These are phyloP conservation scores for Leptographium radiaticola DNA, from an alignment of 2,329 filamentous ascomycete species.

Conservation along the genomic window DNA sequence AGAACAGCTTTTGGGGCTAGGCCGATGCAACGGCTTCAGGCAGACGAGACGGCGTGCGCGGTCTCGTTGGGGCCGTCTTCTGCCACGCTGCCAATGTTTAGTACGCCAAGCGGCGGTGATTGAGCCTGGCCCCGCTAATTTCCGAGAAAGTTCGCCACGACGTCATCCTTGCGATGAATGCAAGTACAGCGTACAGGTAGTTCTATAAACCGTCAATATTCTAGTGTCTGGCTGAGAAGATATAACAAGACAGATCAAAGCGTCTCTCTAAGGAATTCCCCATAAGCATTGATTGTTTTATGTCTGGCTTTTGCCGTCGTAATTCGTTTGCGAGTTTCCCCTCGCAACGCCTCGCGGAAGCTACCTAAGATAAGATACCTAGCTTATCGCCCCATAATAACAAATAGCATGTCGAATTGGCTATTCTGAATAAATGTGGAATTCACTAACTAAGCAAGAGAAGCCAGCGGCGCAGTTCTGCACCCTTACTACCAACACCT, in stretches of 20 bases:
- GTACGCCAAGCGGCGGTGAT: conserved; percentile 1
- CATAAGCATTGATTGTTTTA: not conserved
- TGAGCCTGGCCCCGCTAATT: not conserved
- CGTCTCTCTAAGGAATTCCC: not conserved
- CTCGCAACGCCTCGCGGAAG: not conserved
- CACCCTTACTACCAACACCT: too few species aligned
- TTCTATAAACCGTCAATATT: not conserved
- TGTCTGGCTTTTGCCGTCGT: not conserved
- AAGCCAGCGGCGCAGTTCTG: too few species aligned
- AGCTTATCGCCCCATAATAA: conserved; percentile 1
- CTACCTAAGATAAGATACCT: not conserved
- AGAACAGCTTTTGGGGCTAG: not conserved
- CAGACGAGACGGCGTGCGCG: not conserved
- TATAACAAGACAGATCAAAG: too few species aligned
- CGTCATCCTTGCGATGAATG: conserved; percentile 8
- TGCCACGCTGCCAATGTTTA: not conserved
- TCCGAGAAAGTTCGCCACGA: conserved; percentile 8
- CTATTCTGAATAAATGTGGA: too few species aligned
- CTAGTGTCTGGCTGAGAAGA: too few species aligned
- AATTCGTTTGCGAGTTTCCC: not conserved
- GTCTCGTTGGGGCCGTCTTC: not conserved
- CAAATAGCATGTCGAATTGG: too few species aligned
- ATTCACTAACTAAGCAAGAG: too few species aligned
- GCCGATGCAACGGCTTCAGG: not conserved
- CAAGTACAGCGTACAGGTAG: not conserved